A percentile compares a stretch with the other conserved stretches of the same genome.
Conservation (phyloP, 192 early-diverging fungal species). For the Backusella parvicylindrica region DNA sequence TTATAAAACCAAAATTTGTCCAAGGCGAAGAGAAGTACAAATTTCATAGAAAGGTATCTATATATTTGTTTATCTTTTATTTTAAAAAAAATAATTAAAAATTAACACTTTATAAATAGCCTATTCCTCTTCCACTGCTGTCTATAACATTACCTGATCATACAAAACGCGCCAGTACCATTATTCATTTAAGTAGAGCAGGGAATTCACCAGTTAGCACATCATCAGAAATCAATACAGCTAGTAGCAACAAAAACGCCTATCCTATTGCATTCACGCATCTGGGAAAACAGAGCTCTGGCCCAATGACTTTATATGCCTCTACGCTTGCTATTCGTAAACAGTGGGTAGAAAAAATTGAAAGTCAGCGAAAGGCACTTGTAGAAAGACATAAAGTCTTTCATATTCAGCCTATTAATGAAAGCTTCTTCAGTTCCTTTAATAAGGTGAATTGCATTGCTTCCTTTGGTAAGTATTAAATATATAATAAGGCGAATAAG, state of each 20-base stretch:
- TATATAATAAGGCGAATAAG: not conserved
- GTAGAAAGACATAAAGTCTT: slow-evolving; percentile 45
- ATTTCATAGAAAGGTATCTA: slow-evolving; percentile 47
- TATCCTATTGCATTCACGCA: slow-evolving; percentile 14
- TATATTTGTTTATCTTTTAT: slow-evolving; percentile 15
- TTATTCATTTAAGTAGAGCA: slow-evolving; percentile 29
- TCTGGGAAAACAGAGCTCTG: slow-evolving; percentile 37
- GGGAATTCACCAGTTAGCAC: not conserved
- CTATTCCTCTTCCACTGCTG: slow-evolving; percentile 81
- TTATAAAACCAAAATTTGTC: slow-evolving; percentile 65
- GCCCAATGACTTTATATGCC: slow-evolving; percentile 69
- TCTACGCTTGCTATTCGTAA: slow-evolving; percentile 65
- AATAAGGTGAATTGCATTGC: slow-evolving; percentile 59
- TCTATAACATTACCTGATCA: slow-evolving; percentile 43
- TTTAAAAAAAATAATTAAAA: not conserved
- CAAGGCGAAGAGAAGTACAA: slow-evolving; percentile 60
- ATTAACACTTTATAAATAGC: slow-evolving; percentile 44
- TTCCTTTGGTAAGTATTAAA: slow-evolving; percentile 36
- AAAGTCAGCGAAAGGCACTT: slow-evolving; percentile 51
- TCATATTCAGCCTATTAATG: slow-evolving; percentile 53
- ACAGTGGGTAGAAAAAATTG: slow-evolving; percentile 84
- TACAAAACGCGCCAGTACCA: slow-evolving; percentile 19
- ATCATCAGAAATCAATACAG: not conserved
- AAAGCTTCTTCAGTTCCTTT: slow-evolving; percentile 44
- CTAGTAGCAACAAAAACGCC: not conserved